Percentiles rank a stretch among this genome's conserved stretches.
These are phyloP conservation scores for Viridothelium virens DNA, from an alignment of 495 filamentous ascomycete species.

Conservation along the genomic window DNA sequence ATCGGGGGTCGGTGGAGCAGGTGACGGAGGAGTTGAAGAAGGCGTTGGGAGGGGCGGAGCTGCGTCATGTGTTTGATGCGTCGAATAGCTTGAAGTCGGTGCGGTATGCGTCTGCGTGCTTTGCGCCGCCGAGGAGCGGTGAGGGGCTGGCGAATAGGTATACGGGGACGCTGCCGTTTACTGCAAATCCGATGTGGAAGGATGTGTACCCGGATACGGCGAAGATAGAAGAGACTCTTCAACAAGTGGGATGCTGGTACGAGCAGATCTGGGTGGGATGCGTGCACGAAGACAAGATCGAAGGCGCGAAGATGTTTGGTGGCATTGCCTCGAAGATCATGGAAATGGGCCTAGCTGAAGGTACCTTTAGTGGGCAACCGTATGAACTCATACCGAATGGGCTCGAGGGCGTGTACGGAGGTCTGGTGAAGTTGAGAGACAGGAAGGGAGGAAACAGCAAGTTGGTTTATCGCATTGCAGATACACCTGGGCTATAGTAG, in stretches of 20 bases:
- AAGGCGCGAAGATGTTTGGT: not conserved
- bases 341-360: slow-evolving; percentile 42
- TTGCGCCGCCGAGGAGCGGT: not conserved
- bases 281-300: slow-evolving; percentile 6
- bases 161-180: not conserved
- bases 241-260: not conserved
- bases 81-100: not conserved
- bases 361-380: slow-evolving; percentile 47
- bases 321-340: slow-evolving; percentile 23
- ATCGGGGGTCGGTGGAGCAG: slow-evolving; percentile 22
- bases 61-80: not conserved
- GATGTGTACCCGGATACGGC: not conserved
- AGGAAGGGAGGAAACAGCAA: slow-evolving; percentile 51
- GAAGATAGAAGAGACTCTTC: not conserved
- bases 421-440: slow-evolving; percentile 44
- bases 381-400: slow-evolving; percentile 39
- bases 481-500: slow-evolving; percentile 17
- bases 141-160: not conserved
- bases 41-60: not conserved
- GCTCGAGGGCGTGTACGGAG: slow-evolving; percentile 44
- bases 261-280: slow-evolving; percentile 7
- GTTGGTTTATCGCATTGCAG: slow-evolving; percentile 41
- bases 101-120: not conserved
- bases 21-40: not conserved
- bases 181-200: not conserved